Evolutionary conservation across 768 basidiomycete genomes (phyloP).

Genomic region (Termitomyces sp.): DNA sequence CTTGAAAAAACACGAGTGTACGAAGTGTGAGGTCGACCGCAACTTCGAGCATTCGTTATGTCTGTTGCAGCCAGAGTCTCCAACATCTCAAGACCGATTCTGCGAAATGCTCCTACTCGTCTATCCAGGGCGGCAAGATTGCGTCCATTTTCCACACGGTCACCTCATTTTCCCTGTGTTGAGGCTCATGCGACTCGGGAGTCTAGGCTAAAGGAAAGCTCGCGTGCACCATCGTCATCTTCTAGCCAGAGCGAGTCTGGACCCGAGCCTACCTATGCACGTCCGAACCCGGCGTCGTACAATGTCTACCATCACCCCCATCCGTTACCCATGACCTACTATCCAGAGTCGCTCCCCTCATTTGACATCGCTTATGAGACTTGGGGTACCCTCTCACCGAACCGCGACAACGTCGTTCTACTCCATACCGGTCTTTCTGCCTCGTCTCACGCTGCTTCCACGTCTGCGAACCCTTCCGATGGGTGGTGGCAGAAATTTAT

Average conservation of each 20-base stretch:
- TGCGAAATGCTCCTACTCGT: background rate
- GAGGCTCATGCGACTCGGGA: slow-evolving; percentile 74
- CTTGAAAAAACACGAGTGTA: background rate
- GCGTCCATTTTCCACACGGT: slow-evolving; percentile 5
- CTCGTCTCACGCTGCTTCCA: slow-evolving; percentile 90
- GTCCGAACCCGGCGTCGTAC: slow-evolving; percentile 74
- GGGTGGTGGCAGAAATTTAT: slow-evolving; percentile 99
- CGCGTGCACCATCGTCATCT: slow-evolving; percentile 17
- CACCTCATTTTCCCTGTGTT: slow-evolving; percentile 64
- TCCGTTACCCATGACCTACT: slow-evolving; percentile 62
- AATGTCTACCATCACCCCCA: slow-evolving; percentile 52
- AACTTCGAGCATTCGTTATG: slow-evolving; percentile 5
- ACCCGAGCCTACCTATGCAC: slow-evolving; percentile 78
- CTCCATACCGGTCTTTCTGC: slow-evolving; percentile 96
- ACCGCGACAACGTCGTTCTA: slow-evolving; percentile 83
- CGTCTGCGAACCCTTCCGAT: slow-evolving; percentile 63
- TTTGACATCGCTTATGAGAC: slow-evolving; percentile 96
- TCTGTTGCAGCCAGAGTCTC: slow-evolving; percentile 3
- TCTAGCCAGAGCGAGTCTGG: slow-evolving; percentile 38
- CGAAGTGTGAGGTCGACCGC: background rate
- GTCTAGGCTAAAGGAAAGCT: slow-evolving; percentile 36
- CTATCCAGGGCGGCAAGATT: slow-evolving; percentile 1
- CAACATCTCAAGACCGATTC: background rate
- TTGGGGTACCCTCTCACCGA: slow-evolving; percentile 84
- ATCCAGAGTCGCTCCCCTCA: slow-evolving; percentile 45